Percentiles rank a stretch among this genome's conserved stretches.
These are phyloP conservation scores for Chaetomium sp. DNA, from an alignment of 2,329 filamentous ascomycete genomes.

Conservation along the genomic window DNA sequence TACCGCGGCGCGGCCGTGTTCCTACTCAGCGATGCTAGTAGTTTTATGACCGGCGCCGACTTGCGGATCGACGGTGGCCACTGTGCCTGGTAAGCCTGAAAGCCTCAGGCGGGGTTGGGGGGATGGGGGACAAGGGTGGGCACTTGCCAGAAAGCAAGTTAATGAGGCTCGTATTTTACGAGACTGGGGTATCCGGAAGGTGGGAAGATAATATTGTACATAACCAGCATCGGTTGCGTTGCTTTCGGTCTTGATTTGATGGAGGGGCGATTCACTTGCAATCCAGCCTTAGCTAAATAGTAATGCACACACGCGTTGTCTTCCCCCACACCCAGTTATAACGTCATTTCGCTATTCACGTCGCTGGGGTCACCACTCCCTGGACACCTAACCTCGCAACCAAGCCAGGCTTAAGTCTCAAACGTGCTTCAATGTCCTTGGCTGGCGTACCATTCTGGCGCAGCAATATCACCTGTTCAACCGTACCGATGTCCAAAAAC, in stretches of 20 bases:
- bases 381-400: constrained; percentile 38
- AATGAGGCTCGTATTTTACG: neutral
- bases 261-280: neutral
- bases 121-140: neutral
- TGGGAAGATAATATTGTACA: constrained; percentile 12
- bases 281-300: neutral
- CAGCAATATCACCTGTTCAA: constrained; percentile 42
- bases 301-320: constrained; percentile 2
- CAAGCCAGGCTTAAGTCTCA: constrained; percentile 41
- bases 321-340: neutral
- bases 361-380: constrained; percentile 36
- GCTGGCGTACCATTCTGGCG: constrained; percentile 34
- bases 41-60: constrained; percentile 65
- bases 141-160: neutral
- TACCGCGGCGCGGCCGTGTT: constrained; percentile 66
- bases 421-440: constrained; percentile 39
- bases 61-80: constrained; percentile 68
- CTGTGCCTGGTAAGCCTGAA: constrained; percentile 44
- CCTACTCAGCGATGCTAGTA: constrained; percentile 59
- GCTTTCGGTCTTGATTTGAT: neutral
- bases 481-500: constrained; percentile 42
- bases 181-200: constrained; percentile 12
- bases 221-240: neutral
- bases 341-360: neutral
- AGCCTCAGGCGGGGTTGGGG: neutral